Evolutionary conservation across 495 filamentous ascomycete species (phyloP), one percentile per base, ranked within the genome.

Genomic region (Pyronema domesticum): DNA sequence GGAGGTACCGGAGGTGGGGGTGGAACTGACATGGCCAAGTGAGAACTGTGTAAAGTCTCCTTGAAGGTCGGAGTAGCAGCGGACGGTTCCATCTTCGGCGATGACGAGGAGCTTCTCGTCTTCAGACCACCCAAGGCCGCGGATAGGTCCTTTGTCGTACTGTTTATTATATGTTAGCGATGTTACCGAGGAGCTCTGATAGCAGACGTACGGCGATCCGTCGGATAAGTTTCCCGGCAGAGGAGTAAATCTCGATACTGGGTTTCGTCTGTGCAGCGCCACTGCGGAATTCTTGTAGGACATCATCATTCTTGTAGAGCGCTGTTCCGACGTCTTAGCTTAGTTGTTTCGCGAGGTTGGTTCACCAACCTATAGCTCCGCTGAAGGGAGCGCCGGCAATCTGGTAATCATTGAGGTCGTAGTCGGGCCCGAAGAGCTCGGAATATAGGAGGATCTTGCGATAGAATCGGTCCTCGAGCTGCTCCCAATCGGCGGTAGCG

Each of bases 31-130:
- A 72, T 89, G 81, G 42, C 91, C 91, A 1, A 98, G 74, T n/a
- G 85, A 85, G 68, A 96, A 98, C 57, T 94, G 88, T 2, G 81
- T 86, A 67, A 98, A 98, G 60, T 96, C 89, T 40, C 85, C 85
- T 67, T 94, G 82, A 35, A 98, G 69, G 62, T 94, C 85, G 62
- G 83, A 85, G 65, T 96, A 98, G 64, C 85, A 89, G 54, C 88
- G 74, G 30, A 96, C 89, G 7, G 80, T 88, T 50, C 91, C 91
- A 62, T 96, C 91, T 54, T 83, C 78, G 3, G 86, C 85, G 48
- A 95, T 79, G 3, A 94, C 82, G 7, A 98, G 71, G 13, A 98
- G 75, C 67, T 86, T 85, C 74, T 98, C 91, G 58, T 95, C 86
- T 63, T 94, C 91, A 36, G 89, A 95, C 91, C 91, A 98, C 15